Evolutionary conservation across 1,284 basidiomycete species (phyloP).

Genomic region (Retiboletus flavoniger): DNA sequence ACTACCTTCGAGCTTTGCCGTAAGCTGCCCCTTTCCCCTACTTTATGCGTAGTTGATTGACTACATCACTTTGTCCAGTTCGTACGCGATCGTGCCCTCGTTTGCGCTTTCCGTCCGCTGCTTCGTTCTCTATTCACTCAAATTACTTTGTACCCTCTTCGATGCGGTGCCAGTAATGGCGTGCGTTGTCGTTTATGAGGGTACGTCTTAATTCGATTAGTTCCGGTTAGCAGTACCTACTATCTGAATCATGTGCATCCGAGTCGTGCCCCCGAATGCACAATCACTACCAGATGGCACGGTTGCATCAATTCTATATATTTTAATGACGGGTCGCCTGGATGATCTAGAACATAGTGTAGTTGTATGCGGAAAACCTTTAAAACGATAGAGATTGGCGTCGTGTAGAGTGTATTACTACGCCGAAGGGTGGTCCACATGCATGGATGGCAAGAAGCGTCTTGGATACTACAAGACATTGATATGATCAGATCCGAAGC

Average conservation of each 20-base stretch:
- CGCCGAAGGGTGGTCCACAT: too few species aligned
- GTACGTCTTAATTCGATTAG: background rate
- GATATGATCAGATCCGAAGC: too few species aligned
- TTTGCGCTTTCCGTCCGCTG: constrained; percentile 8
- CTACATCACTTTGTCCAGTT: constrained; percentile 14
- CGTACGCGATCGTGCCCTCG: constrained; percentile 15
- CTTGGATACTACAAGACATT: too few species aligned
- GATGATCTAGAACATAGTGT: too few species aligned
- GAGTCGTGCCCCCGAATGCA: too few species aligned
- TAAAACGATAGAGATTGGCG: too few species aligned
- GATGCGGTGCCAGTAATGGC: constrained; percentile 5
- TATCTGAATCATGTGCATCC: background rate
- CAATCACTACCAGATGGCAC: too few species aligned
- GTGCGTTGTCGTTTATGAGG: constrained; percentile 3
- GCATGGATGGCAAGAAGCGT: too few species aligned
- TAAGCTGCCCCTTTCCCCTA: constrained; percentile 7
- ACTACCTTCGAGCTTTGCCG: constrained; percentile 16
- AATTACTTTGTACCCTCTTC: background rate
- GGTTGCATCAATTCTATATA: too few species aligned
- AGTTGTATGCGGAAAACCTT: too few species aligned
- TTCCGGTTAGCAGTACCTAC: background rate
- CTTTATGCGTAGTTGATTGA: constrained; percentile 22
- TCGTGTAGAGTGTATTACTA: too few species aligned
- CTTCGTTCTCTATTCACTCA: constrained; percentile 8
- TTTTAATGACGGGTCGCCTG: too few species aligned